A percentile compares a stretch with the other conserved stretches of the same genome.
Evolutionary conservation across 257 asterid genomes (phyloP).

Genomic region (Paulownia fortunei): DNA sequence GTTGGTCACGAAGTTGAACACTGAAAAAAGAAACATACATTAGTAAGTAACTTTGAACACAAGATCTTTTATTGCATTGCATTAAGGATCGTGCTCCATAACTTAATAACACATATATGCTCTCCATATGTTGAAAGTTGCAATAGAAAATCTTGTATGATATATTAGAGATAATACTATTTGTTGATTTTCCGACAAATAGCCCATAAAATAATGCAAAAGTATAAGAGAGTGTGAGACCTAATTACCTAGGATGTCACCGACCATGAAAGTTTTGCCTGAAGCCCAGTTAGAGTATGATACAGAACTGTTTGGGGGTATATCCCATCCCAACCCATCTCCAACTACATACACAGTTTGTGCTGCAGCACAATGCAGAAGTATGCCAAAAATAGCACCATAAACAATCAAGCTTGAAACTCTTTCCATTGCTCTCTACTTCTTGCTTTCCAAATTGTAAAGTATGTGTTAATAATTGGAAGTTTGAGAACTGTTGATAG

Average conservation of each 20-base stretch:
- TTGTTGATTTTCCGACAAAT: too few species aligned
- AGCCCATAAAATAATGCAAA: too few species aligned
- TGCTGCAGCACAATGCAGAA: constrained; percentile 17
- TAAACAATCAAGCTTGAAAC: background rate
- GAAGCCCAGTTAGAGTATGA: background rate
- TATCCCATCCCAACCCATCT: background rate
- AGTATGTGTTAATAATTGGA: background rate
- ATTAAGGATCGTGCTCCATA: too few species aligned
- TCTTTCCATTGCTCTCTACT: constrained; percentile 20
- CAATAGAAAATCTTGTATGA: too few species aligned
- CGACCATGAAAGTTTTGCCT: background rate
- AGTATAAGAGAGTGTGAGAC: background rate
- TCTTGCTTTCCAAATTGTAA: too few species aligned
- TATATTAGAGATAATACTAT: too few species aligned
- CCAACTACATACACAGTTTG: constrained; percentile 5
- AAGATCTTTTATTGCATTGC: too few species aligned
- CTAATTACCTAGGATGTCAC: background rate
- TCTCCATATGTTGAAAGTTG: too few species aligned
- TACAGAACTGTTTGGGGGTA: background rate
- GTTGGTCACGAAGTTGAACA: constrained; percentile 45
- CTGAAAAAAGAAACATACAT: constrained; percentile 13
- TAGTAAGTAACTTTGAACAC: too few species aligned
- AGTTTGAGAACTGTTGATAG: background rate
- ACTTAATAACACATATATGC: too few species aligned
- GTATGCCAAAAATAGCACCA: constrained; percentile 21